Percentiles rank a stretch among this genome's conserved stretches.
Evolutionary conservation across 129 eudicot genomes (phyloP).

Genomic region (Silybum marianum): DNA sequence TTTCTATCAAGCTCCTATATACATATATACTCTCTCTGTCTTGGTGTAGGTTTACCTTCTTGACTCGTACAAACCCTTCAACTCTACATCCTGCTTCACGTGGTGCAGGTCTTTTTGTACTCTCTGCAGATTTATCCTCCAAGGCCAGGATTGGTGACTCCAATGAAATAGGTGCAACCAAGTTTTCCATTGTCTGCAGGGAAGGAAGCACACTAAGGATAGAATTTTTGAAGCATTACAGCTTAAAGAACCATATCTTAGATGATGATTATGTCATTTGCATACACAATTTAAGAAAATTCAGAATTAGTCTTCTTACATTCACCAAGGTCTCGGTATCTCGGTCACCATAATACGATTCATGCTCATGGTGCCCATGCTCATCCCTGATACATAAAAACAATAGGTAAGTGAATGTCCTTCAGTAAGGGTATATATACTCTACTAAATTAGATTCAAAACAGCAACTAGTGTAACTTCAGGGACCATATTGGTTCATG

Average conservation of each 20-base stretch:
- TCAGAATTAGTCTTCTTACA: constrained; percentile 43
- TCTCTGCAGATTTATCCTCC: constrained; percentile 55
- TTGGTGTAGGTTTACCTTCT: constrained; percentile 50
- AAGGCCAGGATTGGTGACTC: constrained; percentile 45
- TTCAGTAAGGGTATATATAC: background rate
- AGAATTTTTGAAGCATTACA: background rate
- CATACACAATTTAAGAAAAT: background rate
- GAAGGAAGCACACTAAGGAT: background rate
- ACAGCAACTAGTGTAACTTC: background rate
- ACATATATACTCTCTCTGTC: background rate
- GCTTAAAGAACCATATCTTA: background rate
- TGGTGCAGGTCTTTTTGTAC: constrained; percentile 80
- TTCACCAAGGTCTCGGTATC: constrained; percentile 83
- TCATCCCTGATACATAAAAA: constrained; percentile 56
- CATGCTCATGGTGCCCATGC: constrained; percentile 93
- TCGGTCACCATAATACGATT: constrained; percentile 94
- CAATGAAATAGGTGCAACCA: constrained; percentile 72
- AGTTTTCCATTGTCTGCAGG: constrained; percentile 74
- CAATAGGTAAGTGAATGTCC: constrained; percentile 12
- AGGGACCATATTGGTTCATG: background rate
- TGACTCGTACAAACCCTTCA: constrained; percentile 93
- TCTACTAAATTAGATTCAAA: constrained; percentile 7
- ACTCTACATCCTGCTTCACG: constrained; percentile 87
- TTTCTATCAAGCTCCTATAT: background rate
- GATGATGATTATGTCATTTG: constrained; percentile 15